A percentile compares a stretch with the other conserved stretches of the same genome.
Conservation (phyloP, 2,329 filamentous ascomycete genomes). For the Onygena corvina region DNA sequence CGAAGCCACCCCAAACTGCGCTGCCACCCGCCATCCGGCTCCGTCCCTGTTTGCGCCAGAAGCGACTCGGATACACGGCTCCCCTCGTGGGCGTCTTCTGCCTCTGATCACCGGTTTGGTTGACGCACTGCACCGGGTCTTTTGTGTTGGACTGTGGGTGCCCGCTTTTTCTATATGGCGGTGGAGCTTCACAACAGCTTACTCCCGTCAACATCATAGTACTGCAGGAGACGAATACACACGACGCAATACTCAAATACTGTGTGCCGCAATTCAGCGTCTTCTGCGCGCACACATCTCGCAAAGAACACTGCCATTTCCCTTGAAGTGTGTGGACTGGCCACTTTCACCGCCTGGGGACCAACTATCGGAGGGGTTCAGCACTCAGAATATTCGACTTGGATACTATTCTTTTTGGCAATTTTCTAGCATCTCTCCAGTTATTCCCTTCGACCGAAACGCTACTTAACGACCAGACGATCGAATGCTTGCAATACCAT, state of each 20-base stretch:
- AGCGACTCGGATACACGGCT: too few species aligned
- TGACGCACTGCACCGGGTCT: too few species aligned
- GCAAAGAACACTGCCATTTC: background rate
- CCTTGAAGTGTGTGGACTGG: background rate
- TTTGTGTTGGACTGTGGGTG: background rate
- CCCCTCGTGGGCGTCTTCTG: background rate
- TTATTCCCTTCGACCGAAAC: too few species aligned
- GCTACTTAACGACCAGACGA: background rate
- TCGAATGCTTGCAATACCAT: background rate
- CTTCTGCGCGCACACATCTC: conserved; percentile 2
- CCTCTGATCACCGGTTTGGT: background rate
- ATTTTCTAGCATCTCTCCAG: too few species aligned
- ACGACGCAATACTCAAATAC: background rate
- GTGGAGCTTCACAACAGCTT: conserved; percentile 1
- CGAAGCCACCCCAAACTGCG: background rate
- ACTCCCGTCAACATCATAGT: background rate
- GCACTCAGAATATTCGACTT: too few species aligned
- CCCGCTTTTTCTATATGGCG: conserved; percentile 2
- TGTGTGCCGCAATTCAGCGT: background rate
- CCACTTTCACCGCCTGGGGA: background rate
- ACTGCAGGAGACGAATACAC: background rate
- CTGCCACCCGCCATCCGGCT: background rate
- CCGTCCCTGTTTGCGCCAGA: background rate
- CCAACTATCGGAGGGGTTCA: too few species aligned
- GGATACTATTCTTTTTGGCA: too few species aligned